Conservation (phyloP, 805 yeast genomes). For the Sugiyamaella lignohabitans region DNA sequence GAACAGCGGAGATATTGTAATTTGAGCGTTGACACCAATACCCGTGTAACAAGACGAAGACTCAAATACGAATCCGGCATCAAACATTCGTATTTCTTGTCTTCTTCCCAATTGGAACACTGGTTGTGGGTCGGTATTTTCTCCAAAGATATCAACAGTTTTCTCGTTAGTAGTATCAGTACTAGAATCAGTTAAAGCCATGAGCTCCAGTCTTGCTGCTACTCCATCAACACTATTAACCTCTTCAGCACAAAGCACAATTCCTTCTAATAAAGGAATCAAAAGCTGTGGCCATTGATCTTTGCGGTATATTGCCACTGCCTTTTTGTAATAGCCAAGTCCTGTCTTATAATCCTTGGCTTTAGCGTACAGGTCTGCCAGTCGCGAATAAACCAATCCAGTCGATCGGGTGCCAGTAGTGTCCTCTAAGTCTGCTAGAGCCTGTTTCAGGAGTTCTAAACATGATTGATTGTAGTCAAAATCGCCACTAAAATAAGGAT, state of each 20-base stretch:
- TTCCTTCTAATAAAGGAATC: conserved; percentile 5
- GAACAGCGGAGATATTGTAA: conserved; percentile 14
- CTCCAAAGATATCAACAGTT: not conserved
- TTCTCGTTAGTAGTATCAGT: not conserved
- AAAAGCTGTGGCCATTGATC: conserved; percentile 40
- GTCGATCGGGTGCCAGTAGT: conserved; percentile 31
- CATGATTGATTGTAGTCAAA: conserved; percentile 11
- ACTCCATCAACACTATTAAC: not conserved
- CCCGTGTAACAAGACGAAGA: conserved; percentile 17
- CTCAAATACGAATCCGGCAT: conserved; percentile 18
- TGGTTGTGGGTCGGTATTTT: not conserved
- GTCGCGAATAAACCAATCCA: conserved; percentile 41
- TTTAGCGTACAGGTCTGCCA: conserved; percentile 44
- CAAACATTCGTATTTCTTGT: conserved; percentile 9
- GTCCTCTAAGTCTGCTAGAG: conserved; percentile 24
- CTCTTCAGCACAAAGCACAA: not conserved
- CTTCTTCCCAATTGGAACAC: not conserved
- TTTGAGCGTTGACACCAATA: conserved; percentile 15
- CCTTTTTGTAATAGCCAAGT: conserved; percentile 36
- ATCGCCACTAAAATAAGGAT: conserved; percentile 20
- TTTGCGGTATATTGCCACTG: conserved; percentile 34
- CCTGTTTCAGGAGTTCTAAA: conserved; percentile 14
- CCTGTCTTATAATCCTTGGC: conserved; percentile 37
- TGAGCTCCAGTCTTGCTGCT: conserved; percentile 1
- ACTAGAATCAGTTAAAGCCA: not conserved